These are phyloP conservation scores for Psilocybe subaeruginosa DNA, from an alignment of 768 basidiomycete species.

Conservation along the genomic window DNA sequence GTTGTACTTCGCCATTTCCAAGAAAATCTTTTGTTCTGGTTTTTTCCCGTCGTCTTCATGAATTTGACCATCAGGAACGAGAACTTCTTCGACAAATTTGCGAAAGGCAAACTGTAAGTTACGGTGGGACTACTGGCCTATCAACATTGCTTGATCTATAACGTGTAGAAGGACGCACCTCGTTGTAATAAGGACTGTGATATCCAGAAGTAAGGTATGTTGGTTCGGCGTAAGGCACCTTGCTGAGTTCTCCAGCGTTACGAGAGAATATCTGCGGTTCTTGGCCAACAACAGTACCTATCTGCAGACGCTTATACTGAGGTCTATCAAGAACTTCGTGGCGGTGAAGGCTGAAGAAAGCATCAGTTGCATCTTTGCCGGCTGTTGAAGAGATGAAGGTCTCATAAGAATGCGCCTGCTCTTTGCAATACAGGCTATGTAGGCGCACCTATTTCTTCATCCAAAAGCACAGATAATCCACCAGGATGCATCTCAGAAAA, in stretches of 20 bases:
- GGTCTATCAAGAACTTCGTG: constrained; percentile 80
- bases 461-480: constrained; percentile 71
- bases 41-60: constrained; percentile 84
- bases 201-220: constrained; percentile 76
- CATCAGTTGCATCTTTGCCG: constrained; percentile 85
- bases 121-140: constrained; percentile 48
- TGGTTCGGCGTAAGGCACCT: constrained; percentile 89
- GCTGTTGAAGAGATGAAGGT: constrained; percentile 43
- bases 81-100: constrained; percentile 68
- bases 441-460: constrained; percentile 68
- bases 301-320: constrained; percentile 72
- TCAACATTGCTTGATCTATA: constrained; percentile 20
- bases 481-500: constrained; percentile 87
- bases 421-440: neutral
- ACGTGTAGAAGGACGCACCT: constrained; percentile 47
- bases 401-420: neutral
- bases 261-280: constrained; percentile 52
- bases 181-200: constrained; percentile 75
- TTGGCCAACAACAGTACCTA: constrained; percentile 73
- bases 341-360: constrained; percentile 88
- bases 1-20: constrained; percentile 59
- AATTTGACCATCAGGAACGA: constrained; percentile 57
- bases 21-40: constrained; percentile 68
- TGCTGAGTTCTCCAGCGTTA: constrained; percentile 61
- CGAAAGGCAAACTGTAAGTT: constrained; percentile 61